phyloP scores from a whole-genome alignment of 345 rosid species.

The Eucalyptus pauciflora region DNA sequence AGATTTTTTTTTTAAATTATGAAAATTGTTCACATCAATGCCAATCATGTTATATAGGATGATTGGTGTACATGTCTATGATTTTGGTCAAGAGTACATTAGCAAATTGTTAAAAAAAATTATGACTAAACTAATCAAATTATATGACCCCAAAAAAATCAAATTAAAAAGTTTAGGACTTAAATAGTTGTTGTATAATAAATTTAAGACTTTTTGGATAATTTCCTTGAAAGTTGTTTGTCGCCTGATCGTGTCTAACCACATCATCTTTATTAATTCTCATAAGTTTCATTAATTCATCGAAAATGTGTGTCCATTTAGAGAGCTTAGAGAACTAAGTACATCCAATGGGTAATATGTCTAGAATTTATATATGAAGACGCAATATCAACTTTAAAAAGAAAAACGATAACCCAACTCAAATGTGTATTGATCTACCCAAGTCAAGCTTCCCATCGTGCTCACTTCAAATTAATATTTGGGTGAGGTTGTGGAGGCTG shows the following conservation, averaged over 20 bases:
- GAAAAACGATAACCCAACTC: background rate
- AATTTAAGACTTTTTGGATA: background rate
- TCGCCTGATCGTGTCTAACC: fast-evolving
- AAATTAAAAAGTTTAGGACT: background rate
- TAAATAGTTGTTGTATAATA: background rate
- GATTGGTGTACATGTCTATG: fast-evolving
- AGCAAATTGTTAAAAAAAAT: background rate
- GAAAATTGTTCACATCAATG: background rate
- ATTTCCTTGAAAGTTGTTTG: background rate
- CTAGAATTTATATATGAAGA: background rate
- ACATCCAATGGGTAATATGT: background rate
- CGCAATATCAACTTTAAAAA: background rate
- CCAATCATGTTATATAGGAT: fast-evolving
- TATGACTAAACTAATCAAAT: background rate
- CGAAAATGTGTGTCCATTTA: background rate
- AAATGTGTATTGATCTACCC: background rate
- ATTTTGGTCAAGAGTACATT: background rate
- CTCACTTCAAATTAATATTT: background rate
- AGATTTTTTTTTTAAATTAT: fast-evolving
- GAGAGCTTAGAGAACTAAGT: background rate
- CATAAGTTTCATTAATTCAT: background rate
- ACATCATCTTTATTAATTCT: background rate
- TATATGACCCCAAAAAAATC: too few species aligned
- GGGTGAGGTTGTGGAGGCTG: background rate
- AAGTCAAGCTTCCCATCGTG: background rate